Percentiles rank a stretch among this genome's conserved stretches.
phyloP scores from a whole-genome alignment of 192 early-diverging fungal species.

The Coemansia sp. region DNA sequence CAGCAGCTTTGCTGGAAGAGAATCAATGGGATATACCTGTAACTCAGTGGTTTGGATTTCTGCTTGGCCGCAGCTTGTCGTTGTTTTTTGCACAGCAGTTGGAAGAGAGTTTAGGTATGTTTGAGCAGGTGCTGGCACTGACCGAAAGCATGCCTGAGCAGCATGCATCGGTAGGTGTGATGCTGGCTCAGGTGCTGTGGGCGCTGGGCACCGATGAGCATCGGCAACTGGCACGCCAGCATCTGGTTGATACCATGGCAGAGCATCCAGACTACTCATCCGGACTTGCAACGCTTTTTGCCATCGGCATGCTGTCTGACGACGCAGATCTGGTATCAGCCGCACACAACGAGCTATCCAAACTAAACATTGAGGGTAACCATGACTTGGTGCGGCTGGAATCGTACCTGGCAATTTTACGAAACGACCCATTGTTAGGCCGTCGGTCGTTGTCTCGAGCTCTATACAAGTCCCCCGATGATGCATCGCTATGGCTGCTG shows the following conservation, averaged over 20 bases:
- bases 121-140: slow-evolving; percentile 67
- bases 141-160: slow-evolving; percentile 46
- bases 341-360: slow-evolving; percentile 23
- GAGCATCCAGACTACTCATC: slow-evolving; percentile 13
- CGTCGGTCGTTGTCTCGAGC: slow-evolving; percentile 34
- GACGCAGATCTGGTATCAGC: slow-evolving; percentile 40
- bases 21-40: not conserved
- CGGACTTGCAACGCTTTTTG: slow-evolving; percentile 42
- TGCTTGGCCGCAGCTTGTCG: slow-evolving; percentile 68
- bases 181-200: slow-evolving; percentile 87
- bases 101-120: slow-evolving; percentile 65
- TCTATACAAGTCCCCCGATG: slow-evolving; percentile 15
- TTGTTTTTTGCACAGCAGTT: slow-evolving; percentile 70
- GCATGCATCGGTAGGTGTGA: slow-evolving; percentile 65
- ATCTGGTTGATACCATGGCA: slow-evolving; percentile 59
- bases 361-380: slow-evolving; percentile 4
- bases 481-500: slow-evolving; percentile 30
- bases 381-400: slow-evolving; percentile 19
- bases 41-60: not conserved
- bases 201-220: slow-evolving; percentile 80
- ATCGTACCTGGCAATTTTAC: slow-evolving; percentile 26
- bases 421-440: slow-evolving; percentile 15
- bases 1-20: slow-evolving; percentile 11
- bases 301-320: slow-evolving; percentile 41
- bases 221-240: slow-evolving; percentile 70